Evolutionary conservation across 2,329 filamentous ascomycete genomes (phyloP), one percentile per base, ranked within the genome.

Genomic region (Pseudofabraea citricarpa): DNA sequence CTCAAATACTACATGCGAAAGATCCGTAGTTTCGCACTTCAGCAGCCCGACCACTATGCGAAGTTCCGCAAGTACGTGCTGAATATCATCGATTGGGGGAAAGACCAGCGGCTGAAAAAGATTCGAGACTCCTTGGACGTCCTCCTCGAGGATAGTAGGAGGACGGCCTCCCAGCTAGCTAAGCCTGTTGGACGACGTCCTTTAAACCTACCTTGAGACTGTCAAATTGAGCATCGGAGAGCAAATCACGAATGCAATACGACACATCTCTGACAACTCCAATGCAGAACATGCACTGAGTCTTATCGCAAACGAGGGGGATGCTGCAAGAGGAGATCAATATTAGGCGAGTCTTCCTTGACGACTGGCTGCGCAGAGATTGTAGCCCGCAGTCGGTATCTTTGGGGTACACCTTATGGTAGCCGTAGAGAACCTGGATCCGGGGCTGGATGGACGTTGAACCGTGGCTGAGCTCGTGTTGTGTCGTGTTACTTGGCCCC

Each of bases 381-480:
- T 24, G 38, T 19, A 21, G 43, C 33, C 5, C 26, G 29, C 16
- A 43, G 40, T 39, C 46, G 33, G 40, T 46, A 45, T 27, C 32
- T 18, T 40, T 4, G 23, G 15, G 48, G n/a, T n/a, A 6, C 4
- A 50, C 43, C 31, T 40, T 26, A 22, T 36, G 37, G 15, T 21
- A 43, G 41, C 41, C 4, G 36, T 20, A 52, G 26, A 51, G 27
- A 33, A 37, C 45, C 15, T 22, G 19, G 33, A 48, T 48, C 9
- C 51, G 44, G 26, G 36, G 50, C 37, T 41, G 45, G 43, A 21
- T 48, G 27, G 26, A 51, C 41, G 40, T 51, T 37, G 20, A 56
- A 56, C 27, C 16, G 20, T 20, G 27, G 36, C 23, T 29, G 18
- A 47, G 29, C 45, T 27, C 19, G 41, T 23, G 29, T 41, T 45